These are phyloP conservation scores for Trichoderma gracile DNA, from an alignment of 2,329 filamentous ascomycete genomes.

Conservation along the genomic window DNA sequence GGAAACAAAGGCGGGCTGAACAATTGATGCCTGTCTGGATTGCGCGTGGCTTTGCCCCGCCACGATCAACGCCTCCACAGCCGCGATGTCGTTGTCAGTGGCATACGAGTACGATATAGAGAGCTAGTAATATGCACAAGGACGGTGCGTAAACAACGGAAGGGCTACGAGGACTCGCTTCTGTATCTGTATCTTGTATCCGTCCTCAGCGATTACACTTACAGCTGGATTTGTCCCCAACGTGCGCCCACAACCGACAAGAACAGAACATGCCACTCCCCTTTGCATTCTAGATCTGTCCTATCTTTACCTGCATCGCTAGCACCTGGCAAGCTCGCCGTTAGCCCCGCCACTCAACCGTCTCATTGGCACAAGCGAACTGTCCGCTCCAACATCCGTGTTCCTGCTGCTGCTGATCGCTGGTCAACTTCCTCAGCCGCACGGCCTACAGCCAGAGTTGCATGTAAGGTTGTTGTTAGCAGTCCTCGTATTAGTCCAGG, in stretches of 20 bases:
- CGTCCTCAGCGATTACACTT: too few relatives aligned
- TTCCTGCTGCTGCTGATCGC: constrained; percentile 18
- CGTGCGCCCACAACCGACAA: neutral
- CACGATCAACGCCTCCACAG: constrained; percentile 24
- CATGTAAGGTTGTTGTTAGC: too few relatives aligned
- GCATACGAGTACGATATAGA: neutral
- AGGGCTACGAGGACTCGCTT: too few relatives aligned
- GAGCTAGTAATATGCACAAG: too few relatives aligned
- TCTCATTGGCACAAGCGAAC: constrained; percentile 17
- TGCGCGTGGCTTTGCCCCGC: constrained; percentile 22
- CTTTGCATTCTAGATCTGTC: constrained; percentile 16
- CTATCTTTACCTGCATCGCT: constrained; percentile 14
- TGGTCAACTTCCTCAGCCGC: constrained; percentile 17
- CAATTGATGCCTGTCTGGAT: constrained; percentile 2
- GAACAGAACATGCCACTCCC: neutral
- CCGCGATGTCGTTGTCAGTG: neutral
- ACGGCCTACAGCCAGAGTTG: constrained; percentile 1
- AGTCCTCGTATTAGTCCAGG: too few relatives aligned
- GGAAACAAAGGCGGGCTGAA: constrained; percentile 9
- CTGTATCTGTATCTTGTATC: too few relatives aligned
- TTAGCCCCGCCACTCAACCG: constrained; percentile 14
- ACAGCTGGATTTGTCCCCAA: neutral
- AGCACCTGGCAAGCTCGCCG: constrained; percentile 2
- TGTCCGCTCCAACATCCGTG: constrained; percentile 3
- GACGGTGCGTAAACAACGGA: too few relatives aligned